Evolutionary conservation across 495 filamentous ascomycete genomes (phyloP).

Genomic region (Penicillium ucsense): DNA sequence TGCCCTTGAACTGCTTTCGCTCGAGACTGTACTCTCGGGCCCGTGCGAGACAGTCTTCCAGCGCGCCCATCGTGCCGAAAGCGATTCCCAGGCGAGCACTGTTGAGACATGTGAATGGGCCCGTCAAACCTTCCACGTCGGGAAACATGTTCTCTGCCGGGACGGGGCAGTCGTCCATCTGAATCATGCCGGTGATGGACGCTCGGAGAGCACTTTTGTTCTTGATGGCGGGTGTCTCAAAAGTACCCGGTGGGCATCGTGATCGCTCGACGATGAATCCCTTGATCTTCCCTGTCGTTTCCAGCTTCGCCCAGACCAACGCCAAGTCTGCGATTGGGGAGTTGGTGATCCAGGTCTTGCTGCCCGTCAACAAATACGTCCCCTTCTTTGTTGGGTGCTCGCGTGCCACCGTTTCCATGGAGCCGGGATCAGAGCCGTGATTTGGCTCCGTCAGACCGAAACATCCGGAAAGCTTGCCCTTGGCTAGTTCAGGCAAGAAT

Average conservation of each 20-base stretch:
- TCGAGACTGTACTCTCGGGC: slow-evolving; percentile 82
- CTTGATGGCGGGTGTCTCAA: slow-evolving; percentile 88
- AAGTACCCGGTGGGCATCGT: slow-evolving; percentile 72
- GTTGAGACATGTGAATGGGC: slow-evolving; percentile 91
- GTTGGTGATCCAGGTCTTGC: slow-evolving; percentile 99
- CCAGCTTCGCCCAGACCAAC: slow-evolving; percentile 89
- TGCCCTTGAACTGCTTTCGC: slow-evolving; percentile 92
- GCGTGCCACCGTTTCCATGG: slow-evolving; percentile 85
- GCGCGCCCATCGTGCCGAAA: slow-evolving; percentile 83
- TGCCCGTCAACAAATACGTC: slow-evolving; percentile 67
- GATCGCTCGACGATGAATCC: slow-evolving; percentile 82
- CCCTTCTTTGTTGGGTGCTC: slow-evolving; percentile 84
- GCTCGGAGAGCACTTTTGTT: slow-evolving; percentile 92
- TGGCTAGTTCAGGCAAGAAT: slow-evolving; percentile 74
- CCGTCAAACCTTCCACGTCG: slow-evolving; percentile 73
- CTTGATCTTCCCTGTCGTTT: slow-evolving; percentile 86
- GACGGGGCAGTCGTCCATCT: slow-evolving; percentile 82
- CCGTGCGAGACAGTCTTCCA: slow-evolving; percentile 79
- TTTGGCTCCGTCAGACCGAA: slow-evolving; percentile 97
- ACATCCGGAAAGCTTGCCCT: slow-evolving; percentile 78
- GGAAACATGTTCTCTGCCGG: slow-evolving; percentile 91
- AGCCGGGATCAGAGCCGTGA: slow-evolving; percentile 92
- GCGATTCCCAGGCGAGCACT: slow-evolving; percentile 88
- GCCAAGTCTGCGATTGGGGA: slow-evolving; percentile 87
- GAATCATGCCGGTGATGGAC: slow-evolving; percentile 96